These are phyloP conservation scores for Huiozyma naganishii DNA, from an alignment of 805 yeast genomes.

Conservation along the genomic window DNA sequence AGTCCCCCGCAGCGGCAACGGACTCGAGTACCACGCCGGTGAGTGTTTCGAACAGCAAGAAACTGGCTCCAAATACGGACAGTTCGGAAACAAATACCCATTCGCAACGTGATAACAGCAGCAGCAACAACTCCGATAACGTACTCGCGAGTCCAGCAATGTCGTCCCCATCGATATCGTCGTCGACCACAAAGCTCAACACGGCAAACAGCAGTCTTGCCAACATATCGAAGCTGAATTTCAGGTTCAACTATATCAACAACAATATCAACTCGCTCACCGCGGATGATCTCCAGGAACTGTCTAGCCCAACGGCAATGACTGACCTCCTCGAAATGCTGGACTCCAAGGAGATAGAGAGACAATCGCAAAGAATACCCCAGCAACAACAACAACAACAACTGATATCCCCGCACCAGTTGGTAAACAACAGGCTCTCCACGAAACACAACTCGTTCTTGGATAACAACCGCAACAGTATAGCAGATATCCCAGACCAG, in stretches of 20 bases:
- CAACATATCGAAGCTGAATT: conserved; percentile 5
- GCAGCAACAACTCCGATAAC: not conserved
- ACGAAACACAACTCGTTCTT: not conserved
- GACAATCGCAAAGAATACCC: conserved; percentile 1
- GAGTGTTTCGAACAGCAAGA: not conserved
- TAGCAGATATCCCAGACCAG: too few relatives aligned
- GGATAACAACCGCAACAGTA: not conserved
- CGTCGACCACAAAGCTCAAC: conserved; percentile 8
- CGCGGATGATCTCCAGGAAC: not conserved
- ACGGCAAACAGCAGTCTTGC: conserved; percentile 7
- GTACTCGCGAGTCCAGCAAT: not conserved
- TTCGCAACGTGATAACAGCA: not conserved
- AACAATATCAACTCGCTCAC: not conserved
- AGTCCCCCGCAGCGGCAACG: conserved; percentile 1
- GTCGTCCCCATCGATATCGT: conserved; percentile 4
- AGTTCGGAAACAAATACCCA: not conserved
- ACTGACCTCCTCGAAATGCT: conserved; percentile 20
- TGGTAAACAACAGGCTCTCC: not conserved
- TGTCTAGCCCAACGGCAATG: conserved; percentile 17
- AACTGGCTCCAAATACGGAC: not conserved
- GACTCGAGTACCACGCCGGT: conserved; percentile 3
- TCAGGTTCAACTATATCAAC: not conserved
- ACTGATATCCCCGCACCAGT: not conserved
- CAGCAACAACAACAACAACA: conserved; percentile 1
- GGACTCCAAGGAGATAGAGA: conserved; percentile 10